Percentiles rank a stretch among this genome's conserved stretches.
These are phyloP conservation scores for Microthlaspi erraticum DNA, from an alignment of 345 rosid genomes.

Conservation along the genomic window DNA sequence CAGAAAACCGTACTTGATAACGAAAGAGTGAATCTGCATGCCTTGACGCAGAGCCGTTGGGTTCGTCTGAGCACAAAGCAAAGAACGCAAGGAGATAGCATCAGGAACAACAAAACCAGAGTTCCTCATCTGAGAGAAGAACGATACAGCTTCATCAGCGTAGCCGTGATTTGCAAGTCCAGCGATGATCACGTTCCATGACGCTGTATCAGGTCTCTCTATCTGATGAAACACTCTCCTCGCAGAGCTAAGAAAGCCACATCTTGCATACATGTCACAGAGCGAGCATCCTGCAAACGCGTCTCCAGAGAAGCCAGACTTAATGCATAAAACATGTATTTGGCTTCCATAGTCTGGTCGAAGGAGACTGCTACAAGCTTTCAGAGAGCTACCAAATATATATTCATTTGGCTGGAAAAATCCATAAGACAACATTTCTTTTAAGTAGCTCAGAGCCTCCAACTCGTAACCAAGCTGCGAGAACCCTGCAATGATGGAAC, in stretches of 20 bases:
- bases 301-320: slow-evolving; percentile 51
- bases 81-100: slow-evolving; percentile 52
- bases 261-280: slow-evolving; percentile 68
- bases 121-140: slow-evolving; percentile 51
- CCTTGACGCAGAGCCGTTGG: slow-evolving; percentile 50
- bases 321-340: slow-evolving; percentile 58
- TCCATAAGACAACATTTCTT: slow-evolving; percentile 56
- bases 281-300: slow-evolving; percentile 55
- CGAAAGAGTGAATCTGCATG: slow-evolving; percentile 58
- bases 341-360: slow-evolving; percentile 59
- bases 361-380: slow-evolving; percentile 59
- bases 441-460: slow-evolving; percentile 56
- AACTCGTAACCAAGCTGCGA: slow-evolving; percentile 59
- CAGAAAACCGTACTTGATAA: slow-evolving; percentile 53
- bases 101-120: slow-evolving; percentile 47
- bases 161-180: slow-evolving; percentile 55
- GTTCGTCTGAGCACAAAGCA: slow-evolving; percentile 54
- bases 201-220: slow-evolving; percentile 59
- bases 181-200: slow-evolving; percentile 68
- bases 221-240: slow-evolving; percentile 51
- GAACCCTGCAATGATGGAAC: slow-evolving; percentile 62
- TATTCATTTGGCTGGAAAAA: slow-evolving; percentile 56
- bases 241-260: slow-evolving; percentile 53
- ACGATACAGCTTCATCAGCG: slow-evolving; percentile 45
- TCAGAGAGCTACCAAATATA: slow-evolving; percentile 61